These are phyloP conservation scores for Macroventuria anomochaeta DNA, from an alignment of 2,329 filamentous ascomycete species.

Conservation along the genomic window DNA sequence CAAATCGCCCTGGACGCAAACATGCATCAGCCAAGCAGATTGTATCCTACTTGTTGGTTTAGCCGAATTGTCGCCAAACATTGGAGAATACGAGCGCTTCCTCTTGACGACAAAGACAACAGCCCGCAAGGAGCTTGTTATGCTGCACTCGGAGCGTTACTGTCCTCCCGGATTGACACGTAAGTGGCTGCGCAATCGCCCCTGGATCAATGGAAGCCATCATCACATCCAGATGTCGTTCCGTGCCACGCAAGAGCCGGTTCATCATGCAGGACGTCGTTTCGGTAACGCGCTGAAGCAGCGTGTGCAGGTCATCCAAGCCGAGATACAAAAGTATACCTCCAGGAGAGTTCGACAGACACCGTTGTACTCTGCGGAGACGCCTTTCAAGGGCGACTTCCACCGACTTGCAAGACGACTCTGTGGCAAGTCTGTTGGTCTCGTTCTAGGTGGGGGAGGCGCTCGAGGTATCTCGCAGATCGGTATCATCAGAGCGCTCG, in stretches of 20 bases:
- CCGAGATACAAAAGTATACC: conserved; percentile 98
- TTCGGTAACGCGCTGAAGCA: conserved; percentile 89
- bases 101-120: conserved; percentile 97
- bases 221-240: conserved; percentile 98
- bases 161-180: conserved; percentile 84
- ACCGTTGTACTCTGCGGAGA: conserved; percentile 87
- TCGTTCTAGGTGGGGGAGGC: conserved; percentile 92
- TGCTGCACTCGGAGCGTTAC: conserved; percentile 88
- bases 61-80: conserved; percentile 85
- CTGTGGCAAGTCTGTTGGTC: conserved; percentile 91
- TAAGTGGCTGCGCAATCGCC: conserved; percentile 83
- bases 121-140: conserved; percentile 87
- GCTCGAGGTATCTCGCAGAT: conserved; percentile 91
- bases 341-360: conserved; percentile 88
- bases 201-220: conserved; percentile 98
- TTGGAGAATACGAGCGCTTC: conserved; percentile 96
- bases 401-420: conserved; percentile 88
- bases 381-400: conserved; percentile 95
- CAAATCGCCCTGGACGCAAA: conserved; percentile 97
- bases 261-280: conserved; percentile 75
- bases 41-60: conserved; percentile 92
- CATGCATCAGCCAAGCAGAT: conserved; percentile 95
- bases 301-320: conserved; percentile 90
- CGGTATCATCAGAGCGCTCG: conserved; percentile 90
- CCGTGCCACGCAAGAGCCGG: conserved; percentile 75